Conservation (phyloP, 169 alveolate species). For the Miamiensis avidus region DNA sequence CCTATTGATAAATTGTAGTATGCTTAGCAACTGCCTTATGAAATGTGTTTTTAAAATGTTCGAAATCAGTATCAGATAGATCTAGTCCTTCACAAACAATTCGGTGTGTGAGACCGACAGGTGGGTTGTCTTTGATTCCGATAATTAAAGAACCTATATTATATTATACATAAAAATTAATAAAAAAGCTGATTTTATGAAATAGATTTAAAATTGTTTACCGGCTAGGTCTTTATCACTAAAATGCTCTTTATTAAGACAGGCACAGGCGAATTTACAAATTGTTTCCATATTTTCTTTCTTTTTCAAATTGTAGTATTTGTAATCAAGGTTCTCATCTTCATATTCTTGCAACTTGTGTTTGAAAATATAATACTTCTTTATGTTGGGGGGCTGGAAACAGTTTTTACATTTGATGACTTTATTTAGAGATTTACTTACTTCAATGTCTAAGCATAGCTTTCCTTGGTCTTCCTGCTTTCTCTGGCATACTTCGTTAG, state of each 20-base stretch:
- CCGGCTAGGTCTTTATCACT: not conserved
- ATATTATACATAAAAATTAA: not conserved
- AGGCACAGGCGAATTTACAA: not conserved
- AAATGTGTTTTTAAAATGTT: not conserved
- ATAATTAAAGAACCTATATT: not conserved
- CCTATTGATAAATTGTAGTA: not conserved
- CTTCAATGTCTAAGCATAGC: not conserved
- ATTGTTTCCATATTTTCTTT: not conserved
- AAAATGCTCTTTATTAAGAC: not conserved
- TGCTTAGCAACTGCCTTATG: not conserved
- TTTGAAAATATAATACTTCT: not conserved
- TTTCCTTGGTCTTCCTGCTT: not conserved
- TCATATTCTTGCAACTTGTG: not conserved
- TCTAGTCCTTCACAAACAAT: not conserved
- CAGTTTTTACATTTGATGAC: not conserved
- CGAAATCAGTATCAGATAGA: not conserved
- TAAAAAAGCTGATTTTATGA: not conserved
- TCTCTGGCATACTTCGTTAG: not conserved
- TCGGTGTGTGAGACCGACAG: not conserved
- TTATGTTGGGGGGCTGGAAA: not conserved
- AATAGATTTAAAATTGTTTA: too few relatives aligned
- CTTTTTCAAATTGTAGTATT: not conserved
- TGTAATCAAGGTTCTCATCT: not conserved
- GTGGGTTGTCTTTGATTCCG: not conserved
- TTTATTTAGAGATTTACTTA: too few relatives aligned